phyloP scores from a whole-genome alignment of 2,329 filamentous ascomycete genomes.

The Colletotrichum musicola region DNA sequence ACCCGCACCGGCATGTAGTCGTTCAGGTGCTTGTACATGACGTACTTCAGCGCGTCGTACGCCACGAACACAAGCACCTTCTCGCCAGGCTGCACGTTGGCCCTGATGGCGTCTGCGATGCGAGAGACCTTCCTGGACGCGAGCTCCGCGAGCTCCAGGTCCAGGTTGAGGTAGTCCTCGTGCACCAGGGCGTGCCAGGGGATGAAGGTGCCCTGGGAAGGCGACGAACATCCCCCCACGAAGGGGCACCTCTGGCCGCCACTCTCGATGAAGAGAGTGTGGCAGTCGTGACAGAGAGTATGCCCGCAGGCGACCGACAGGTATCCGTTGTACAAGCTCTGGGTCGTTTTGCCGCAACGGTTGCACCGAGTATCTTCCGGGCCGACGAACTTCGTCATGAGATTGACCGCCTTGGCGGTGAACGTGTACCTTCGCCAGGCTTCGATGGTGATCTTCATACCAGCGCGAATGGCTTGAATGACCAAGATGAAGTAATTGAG shows the following conservation, averaged over 20 bases:
- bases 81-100: constrained; percentile 40
- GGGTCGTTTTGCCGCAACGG: not conserved
- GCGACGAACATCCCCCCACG: not conserved
- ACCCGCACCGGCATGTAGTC: constrained; percentile 40
- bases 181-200: not conserved
- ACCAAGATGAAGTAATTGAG: constrained; percentile 41
- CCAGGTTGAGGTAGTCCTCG: not conserved
- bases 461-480: constrained; percentile 38
- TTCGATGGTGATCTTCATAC: constrained; percentile 11
- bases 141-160: not conserved
- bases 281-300: constrained; percentile 13
- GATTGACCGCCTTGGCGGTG: not conserved
- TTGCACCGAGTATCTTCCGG: not conserved
- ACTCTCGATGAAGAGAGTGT: not conserved
- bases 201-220: constrained; percentile 6
- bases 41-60: constrained; percentile 45
- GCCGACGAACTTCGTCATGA: not conserved
- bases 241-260: not conserved
- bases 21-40: constrained; percentile 39
- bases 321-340: not conserved
- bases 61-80: constrained; percentile 55
- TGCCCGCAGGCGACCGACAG: constrained; percentile 31
- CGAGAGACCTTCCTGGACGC: constrained; percentile 41
- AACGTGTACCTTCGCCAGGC: constrained; percentile 13
- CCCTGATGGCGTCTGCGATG: constrained; percentile 43